Conservation (phyloP, 345 rosid species). For the rapeseed (Brassica napus) region DNA sequence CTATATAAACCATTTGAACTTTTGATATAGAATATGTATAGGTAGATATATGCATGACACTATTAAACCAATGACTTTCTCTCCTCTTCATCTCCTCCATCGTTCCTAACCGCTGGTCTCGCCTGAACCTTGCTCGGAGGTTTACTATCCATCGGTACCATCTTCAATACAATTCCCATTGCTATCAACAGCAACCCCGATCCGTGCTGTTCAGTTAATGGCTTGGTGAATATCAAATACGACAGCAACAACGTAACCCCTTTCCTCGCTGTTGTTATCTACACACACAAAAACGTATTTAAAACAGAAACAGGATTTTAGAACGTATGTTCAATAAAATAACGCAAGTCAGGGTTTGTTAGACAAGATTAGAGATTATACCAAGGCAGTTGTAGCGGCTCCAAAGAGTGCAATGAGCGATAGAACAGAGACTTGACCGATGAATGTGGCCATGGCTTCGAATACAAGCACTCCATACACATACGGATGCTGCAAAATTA, state of each 20-base stretch:
- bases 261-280: conserved; percentile 45
- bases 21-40: not conserved
- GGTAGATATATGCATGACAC: not conserved
- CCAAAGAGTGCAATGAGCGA: conserved; percentile 94
- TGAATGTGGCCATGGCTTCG: conserved; percentile 95
- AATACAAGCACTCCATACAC: conserved; percentile 87
- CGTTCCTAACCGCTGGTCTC: conserved; percentile 17
- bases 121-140: conserved; percentile 31
- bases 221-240: conserved; percentile 86
- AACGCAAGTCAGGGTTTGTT: not conserved
- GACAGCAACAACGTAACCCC: conserved; percentile 77
- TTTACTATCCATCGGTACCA: conserved; percentile 47
- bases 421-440: conserved; percentile 90
- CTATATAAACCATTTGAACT: conserved; percentile 23
- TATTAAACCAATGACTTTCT: conserved; percentile 55
- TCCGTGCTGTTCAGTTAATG: conserved; percentile 77
- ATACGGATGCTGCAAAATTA: conserved; percentile 71
- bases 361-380: conserved; percentile 29
- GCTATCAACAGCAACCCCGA: conserved; percentile 69
- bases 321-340: not conserved
- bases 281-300: conserved; percentile 15
- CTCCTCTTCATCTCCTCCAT: conserved; percentile 52
- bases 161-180: conserved; percentile 74
- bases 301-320: not conserved
- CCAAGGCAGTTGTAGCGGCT: conserved; percentile 97